These are phyloP conservation scores for Ophiobolus disseminans DNA, from an alignment of 2,329 filamentous ascomycete species.

Conservation along the genomic window DNA sequence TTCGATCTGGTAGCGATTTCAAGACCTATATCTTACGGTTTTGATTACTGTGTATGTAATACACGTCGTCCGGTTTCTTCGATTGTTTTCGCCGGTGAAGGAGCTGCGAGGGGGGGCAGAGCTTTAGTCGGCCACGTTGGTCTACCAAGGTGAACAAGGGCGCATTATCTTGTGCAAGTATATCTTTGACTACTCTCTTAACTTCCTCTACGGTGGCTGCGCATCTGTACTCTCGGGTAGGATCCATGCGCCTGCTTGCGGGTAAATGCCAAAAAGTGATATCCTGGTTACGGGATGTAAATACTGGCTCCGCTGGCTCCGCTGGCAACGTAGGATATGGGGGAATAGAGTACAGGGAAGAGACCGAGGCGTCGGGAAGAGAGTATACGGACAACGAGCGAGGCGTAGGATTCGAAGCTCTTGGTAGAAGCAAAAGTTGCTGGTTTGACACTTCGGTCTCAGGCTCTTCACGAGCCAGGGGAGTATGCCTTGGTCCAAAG, in stretches of 20 bases:
- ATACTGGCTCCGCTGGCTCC: too few relatives aligned
- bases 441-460: too few relatives aligned
- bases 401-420: too few relatives aligned
- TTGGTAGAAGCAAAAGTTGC: too few relatives aligned
- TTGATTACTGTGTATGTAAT: slow-evolving; percentile 5
- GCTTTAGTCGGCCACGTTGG: slow-evolving; percentile 1
- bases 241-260: not conserved
- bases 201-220: not conserved
- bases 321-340: too few relatives aligned
- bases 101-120: not conserved
- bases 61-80: not conserved
- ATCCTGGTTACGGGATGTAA: too few relatives aligned
- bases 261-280: slow-evolving; percentile 5
- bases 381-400: too few relatives aligned
- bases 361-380: too few relatives aligned
- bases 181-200: slow-evolving; percentile 1
- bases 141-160: slow-evolving; percentile 14
- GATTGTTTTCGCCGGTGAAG: not conserved
- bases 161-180: not conserved
- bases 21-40: slow-evolving; percentile 5
- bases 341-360: too few relatives aligned
- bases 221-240: not conserved
- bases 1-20: slow-evolving; percentile 1
- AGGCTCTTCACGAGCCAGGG: too few relatives aligned
- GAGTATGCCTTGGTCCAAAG: not conserved